Base-by-base conservation (phyloP, 768 basidiomycete genomes). In the Leccinum variicolor region DNA sequence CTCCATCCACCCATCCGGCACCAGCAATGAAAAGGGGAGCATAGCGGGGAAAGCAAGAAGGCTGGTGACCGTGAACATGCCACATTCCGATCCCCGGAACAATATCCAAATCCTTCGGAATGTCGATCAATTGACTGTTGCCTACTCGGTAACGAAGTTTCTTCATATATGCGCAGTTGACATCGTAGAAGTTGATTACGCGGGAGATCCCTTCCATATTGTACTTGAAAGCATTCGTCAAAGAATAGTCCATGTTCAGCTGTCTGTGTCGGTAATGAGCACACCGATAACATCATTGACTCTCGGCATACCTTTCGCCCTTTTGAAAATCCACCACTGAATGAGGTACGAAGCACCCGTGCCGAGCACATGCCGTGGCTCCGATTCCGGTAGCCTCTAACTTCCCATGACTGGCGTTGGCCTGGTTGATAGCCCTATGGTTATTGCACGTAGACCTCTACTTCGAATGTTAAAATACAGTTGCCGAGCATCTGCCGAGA, bases 61-160 rank as follows among this genome's bases (percentile, higher is more conserved):
- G 50, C 21, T 56, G 52, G 51, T 72, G 68, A 0, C 49, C 70
- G 50, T 73, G 69, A 0, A 71, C 59, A 49, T 72, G 67, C 55
- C 66, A 71, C 0, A 67, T 54, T 0, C 69, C 63, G 8, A 73
- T 71, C 1, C 61, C 67, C 0, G 34, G 50, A 0, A 62, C 52
- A 3, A 73, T 58, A 1, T 54, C 34, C 0, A 62, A 0, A 4
- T 45, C 31, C 0, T 17, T 1, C 0, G 59, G 59, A 10, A 50
- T 5, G 1, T n/a, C 1, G 0, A 58, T 21, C 1, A 28, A 28
- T 0, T 8, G 0, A 62, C 28, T 52, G 0, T 15, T 14, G 6
- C 21, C 2, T 0, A 52, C 2, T 10, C 10, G 15, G 1, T 3
- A 1, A 2, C 5, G 9, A 1, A 59, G 43, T 26, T 59, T 50